phyloP scores from a whole-genome alignment of 768 basidiomycete genomes.

The Daedaleopsis nitida region DNA sequence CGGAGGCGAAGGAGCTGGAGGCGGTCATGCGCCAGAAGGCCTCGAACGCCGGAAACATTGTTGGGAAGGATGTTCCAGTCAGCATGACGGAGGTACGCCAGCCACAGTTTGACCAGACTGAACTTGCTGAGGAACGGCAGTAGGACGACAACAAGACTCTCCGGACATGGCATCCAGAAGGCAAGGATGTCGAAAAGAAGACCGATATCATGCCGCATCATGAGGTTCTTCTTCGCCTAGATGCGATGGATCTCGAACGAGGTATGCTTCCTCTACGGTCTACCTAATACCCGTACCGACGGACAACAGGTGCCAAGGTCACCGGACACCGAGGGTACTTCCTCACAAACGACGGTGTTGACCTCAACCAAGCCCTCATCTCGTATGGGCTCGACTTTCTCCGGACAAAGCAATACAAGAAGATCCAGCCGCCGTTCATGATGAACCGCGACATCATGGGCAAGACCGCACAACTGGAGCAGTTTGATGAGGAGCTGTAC shows the following conservation, averaged over 20 bases:
- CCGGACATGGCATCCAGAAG: conserved; percentile 83
- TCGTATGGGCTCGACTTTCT: conserved; percentile 94
- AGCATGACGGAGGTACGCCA: conserved; percentile 80
- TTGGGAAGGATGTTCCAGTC: conserved; percentile 83
- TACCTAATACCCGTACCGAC: not conserved
- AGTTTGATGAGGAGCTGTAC: conserved; percentile 99
- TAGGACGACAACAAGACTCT: conserved; percentile 90
- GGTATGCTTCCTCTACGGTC: conserved; percentile 47
- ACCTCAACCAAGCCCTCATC: conserved; percentile 96
- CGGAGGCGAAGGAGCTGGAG: conserved; percentile 78
- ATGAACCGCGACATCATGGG: conserved; percentile 98
- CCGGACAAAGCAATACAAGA: conserved; percentile 80
- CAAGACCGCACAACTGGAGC: conserved; percentile 96
- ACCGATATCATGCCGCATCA: conserved; percentile 93
- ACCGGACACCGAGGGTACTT: conserved; percentile 97
- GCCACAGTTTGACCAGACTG: too few species aligned
- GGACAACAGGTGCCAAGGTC: conserved; percentile 75
- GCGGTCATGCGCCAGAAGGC: conserved; percentile 78
- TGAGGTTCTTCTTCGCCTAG: conserved; percentile 90
- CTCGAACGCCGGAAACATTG: conserved; percentile 86
- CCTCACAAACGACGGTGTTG: conserved; percentile 92
- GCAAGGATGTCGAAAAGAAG: conserved; percentile 70
- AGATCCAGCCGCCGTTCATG: conserved; percentile 96
- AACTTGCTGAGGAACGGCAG: not conserved
- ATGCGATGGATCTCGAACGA: conserved; percentile 96